These are phyloP conservation scores for Ceratocystis ficicola DNA, from an alignment of 2,329 filamentous ascomycete genomes.

Conservation along the genomic window DNA sequence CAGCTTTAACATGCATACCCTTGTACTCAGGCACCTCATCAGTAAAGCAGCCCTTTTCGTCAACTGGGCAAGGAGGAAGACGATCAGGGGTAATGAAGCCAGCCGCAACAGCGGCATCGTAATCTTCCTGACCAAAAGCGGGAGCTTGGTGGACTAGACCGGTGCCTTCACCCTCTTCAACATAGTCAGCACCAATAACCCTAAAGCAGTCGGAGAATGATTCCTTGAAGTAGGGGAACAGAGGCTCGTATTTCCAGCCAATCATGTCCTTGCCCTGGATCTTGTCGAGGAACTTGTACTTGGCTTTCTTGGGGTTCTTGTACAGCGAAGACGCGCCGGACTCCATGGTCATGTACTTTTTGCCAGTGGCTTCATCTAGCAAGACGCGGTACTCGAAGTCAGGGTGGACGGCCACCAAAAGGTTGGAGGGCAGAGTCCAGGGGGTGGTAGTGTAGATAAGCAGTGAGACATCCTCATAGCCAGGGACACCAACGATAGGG, in stretches of 20 bases:
- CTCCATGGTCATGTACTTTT: slow-evolving; percentile 58
- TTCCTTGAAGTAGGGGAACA: slow-evolving; percentile 60
- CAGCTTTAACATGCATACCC: slow-evolving; percentile 26
- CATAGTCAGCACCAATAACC: slow-evolving; percentile 56
- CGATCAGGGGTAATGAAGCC: slow-evolving; percentile 53
- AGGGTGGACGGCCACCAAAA: slow-evolving; percentile 57
- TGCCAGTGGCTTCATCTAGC: slow-evolving; percentile 51
- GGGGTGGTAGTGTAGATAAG: slow-evolving; percentile 55
- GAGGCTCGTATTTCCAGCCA: slow-evolving; percentile 59
- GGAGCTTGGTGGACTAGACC: slow-evolving; percentile 65
- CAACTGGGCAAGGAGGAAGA: slow-evolving; percentile 57
- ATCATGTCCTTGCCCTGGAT: slow-evolving; percentile 56
- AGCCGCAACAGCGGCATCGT: slow-evolving; percentile 50
- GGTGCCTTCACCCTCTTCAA: slow-evolving; percentile 60
- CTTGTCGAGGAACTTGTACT: slow-evolving; percentile 56
- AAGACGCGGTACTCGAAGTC: slow-evolving; percentile 71
- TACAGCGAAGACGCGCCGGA: slow-evolving; percentile 55
- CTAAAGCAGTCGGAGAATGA: slow-evolving; percentile 59
- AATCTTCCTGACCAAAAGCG: slow-evolving; percentile 68
- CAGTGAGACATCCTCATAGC: slow-evolving; percentile 48
- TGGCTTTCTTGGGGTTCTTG: slow-evolving; percentile 66
- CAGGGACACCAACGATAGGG: slow-evolving; percentile 51
- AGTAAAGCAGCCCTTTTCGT: slow-evolving; percentile 35
- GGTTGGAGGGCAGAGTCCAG: slow-evolving; percentile 68
- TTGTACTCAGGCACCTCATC: slow-evolving; percentile 25